Evolutionary conservation across 2,329 filamentous ascomycete species (phyloP), one percentile per base, ranked within the genome.

Genomic region (Clathrospora elynae): DNA sequence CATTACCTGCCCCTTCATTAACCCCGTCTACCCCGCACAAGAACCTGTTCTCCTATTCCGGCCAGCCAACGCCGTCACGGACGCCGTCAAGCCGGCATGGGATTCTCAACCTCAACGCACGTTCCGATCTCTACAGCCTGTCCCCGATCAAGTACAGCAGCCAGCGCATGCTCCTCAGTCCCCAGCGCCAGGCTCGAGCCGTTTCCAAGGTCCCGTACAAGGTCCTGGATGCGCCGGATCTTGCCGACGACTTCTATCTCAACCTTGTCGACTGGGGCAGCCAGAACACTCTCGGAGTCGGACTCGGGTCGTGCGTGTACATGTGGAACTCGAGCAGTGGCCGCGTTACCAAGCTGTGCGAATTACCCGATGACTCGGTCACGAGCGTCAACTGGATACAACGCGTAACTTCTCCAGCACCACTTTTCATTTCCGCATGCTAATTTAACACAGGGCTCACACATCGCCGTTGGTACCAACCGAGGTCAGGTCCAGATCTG

Each of bases 311-410:
- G 12, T 95, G 89, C 56, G 93, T 99, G 5, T 99, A 97, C 66
- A 93, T 97, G 84, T 99, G 93, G 93, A 96, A 96, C 67, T 93
- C 91, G 4, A 84, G 90, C 56, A 87, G 87, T 6, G 93, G 92
- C 51, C 83, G 88, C 53, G 93, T 99, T 2, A 95, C 90, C 48
- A 96, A 95, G 71, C 80, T 99, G 7, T 97, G 93, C 71, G 92
- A 95, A 31, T 76, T 97, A 9, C 85, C 88, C 53, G 91, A 96
- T 60, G 93, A 99, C 66, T 91, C 86, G 0, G 92, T 99, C 1
- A 99, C 93, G 2, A 96, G 91, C 59, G 93, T 99, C 8, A 95
- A 87, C 42, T 99, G 93, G 93, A 99, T 99, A 59, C 93, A 99
- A 72, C 85, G 93, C 49, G 78, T 80, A 71, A 65, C 75, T 46